phyloP scores from a whole-genome alignment of 2,329 filamentous ascomycete genomes.

The Epichloe amarillans region DNA sequence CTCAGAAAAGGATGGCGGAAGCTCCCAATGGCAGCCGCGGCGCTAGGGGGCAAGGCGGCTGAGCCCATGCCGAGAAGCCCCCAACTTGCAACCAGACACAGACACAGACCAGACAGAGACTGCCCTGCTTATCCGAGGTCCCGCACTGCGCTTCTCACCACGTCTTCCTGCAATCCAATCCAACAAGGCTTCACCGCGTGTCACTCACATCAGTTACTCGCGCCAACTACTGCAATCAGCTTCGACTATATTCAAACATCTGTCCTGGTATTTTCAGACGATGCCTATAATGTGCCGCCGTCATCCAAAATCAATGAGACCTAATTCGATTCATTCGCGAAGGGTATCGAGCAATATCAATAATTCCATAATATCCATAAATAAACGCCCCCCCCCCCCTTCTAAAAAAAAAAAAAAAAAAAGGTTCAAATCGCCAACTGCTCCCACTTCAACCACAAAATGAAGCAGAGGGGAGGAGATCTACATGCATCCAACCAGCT shows the following conservation, averaged over 20 bases:
- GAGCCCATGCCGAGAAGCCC: too few species aligned
- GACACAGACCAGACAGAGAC: too few species aligned
- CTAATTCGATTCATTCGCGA: constrained; percentile 3
- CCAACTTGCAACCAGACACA: too few species aligned
- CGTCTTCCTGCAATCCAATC: too few species aligned
- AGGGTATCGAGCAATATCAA: constrained; percentile 9
- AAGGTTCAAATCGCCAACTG: background rate
- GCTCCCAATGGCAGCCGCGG: background rate
- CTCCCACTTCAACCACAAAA: background rate
- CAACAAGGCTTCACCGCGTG: too few species aligned
- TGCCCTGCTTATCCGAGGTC: too few species aligned
- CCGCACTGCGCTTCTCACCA: too few species aligned
- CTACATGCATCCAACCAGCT: background rate
- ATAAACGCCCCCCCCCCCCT: constrained; percentile 3
- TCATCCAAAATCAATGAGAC: background rate
- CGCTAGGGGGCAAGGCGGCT: too few species aligned
- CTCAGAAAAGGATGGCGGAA: constrained; percentile 7
- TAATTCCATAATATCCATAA: constrained; percentile 9
- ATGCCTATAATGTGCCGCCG: background rate
- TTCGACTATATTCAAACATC: background rate
- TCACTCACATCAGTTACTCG: too few species aligned
- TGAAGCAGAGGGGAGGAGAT: background rate
- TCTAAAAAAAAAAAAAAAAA: background rate
- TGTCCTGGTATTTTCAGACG: background rate
- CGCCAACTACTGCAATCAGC: background rate